Evolutionary conservation across 208 protist species (phyloP), one percentile per base, ranked within the genome.

Genomic region (Wallacemonas collosoma): DNA sequence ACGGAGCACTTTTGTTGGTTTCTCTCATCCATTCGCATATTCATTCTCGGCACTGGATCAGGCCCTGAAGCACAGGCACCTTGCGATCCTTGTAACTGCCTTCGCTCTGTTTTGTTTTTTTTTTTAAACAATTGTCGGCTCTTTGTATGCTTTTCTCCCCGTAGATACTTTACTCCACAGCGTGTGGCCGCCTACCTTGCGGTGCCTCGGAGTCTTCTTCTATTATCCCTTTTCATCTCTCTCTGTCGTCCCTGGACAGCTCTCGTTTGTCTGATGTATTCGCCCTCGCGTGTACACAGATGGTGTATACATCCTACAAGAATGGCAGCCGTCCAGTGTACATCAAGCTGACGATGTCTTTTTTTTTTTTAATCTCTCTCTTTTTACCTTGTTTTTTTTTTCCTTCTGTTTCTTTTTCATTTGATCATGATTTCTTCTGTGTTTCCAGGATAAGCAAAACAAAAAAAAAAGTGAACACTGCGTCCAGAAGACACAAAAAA

Each of bases 381-480:
- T 53, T 53, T 76, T 11, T 54, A 58, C 55, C 9, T 65, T 45
- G 51, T 26, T 26, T 2, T 56, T 40, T 45, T 45, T 68, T 63
- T 58, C 53, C 14, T 26, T 73, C 45, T 60, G n/a, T 68, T 66
- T 43, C 14, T 47, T 41, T 64, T 66, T 76, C 65, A 39, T n/a
- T 35, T 77, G n/a, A 14, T 64, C 14, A 61, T 17, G 45, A 61
- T 56, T 44, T n/a, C 26, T 14, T 63, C 65, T 45, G 66, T 60
- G 36, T 66, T 68, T 74, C 60, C 26, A 26, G 26, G 26, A 26
- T 26, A 26, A 26, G 26, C 26, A 26, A 26, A 26, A 26, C 26
- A 26, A 26, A 0, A 26, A 26, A 26, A 26, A 26, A 26, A 26
- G 26, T 26, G 26, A 26, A 26, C 26, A 0, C 26, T 0, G 26